phyloP scores from a whole-genome alignment of 768 basidiomycete species.

The Kockovaella imperatae region DNA sequence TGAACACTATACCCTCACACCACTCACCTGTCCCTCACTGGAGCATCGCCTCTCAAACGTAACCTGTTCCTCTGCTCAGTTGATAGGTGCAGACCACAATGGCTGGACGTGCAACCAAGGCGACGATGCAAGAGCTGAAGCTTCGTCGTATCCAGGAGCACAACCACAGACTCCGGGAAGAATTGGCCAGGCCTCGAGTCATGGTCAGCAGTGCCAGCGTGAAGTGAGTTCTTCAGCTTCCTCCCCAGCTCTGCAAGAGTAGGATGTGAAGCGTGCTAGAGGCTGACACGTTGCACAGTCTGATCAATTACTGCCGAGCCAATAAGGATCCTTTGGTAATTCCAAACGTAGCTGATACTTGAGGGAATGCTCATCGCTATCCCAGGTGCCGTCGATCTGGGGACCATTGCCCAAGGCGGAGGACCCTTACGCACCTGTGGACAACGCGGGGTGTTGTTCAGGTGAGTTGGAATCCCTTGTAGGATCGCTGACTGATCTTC shows the following conservation, averaged over 20 bases:
- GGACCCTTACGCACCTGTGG: constrained; percentile 81
- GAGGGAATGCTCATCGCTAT: not conserved
- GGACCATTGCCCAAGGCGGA: constrained; percentile 86
- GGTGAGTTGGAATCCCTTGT: too few relatives aligned
- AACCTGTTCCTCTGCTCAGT: too few relatives aligned
- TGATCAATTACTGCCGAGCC: constrained; percentile 90
- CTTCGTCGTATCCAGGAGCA: constrained; percentile 85
- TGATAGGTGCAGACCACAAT: too few relatives aligned
- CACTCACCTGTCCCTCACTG: too few relatives aligned
- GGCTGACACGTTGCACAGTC: constrained; percentile 47
- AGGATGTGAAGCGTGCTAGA: too few relatives aligned
- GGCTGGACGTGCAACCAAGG: constrained; percentile 49
- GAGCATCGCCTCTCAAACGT: too few relatives aligned
- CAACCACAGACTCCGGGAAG: constrained; percentile 85
- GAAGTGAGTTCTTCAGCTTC: constrained; percentile 59
- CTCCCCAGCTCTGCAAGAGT: not conserved
- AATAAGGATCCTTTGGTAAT: constrained; percentile 61
- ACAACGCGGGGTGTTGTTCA: constrained; percentile 47
- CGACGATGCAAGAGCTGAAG: constrained; percentile 97
- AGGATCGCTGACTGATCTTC: too few relatives aligned
- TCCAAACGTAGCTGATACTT: not conserved
- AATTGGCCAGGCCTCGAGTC: constrained; percentile 76
- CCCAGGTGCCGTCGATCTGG: constrained; percentile 91
- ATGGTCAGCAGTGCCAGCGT: constrained; percentile 85
- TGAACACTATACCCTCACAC: too few relatives aligned